Base-by-base conservation (phyloP, 2,329 filamentous ascomycete genomes). In the Ascochyta clinopodiicola region DNA sequence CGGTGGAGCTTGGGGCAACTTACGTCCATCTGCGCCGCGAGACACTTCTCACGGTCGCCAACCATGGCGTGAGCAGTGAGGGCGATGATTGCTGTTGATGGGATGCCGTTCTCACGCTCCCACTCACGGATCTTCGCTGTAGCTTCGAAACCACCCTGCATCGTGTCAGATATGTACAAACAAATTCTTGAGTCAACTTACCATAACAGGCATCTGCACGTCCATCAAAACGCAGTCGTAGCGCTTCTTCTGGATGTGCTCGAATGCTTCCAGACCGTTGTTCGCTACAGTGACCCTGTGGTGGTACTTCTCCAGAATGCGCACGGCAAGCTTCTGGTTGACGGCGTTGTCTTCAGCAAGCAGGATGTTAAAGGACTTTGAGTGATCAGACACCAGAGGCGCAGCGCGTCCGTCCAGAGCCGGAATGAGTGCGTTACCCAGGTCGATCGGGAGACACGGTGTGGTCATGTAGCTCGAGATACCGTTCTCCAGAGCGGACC, bases 401-500 rank as follows among this genome's bases (percentile, higher is more conserved):
- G 93, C 95, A 6, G 94, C 93, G 48, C 94, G 85, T 67, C 96
- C 96, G 78, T 98, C 95, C 22, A 99, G 82, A 3, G 95, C 95
- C 6, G 95, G 95, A 17, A 98, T 90, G 85, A 99, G 93, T 63
- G 93, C 94, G 70, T 98, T 98, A 57, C 92, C 93, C 55, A 99
- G 81, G 75, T 99, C 95, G 60, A 97, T 96, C 5, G 94, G 86
- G 69, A 94, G 85, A 78, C 95, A 98, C 8, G 95, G 95, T 15
- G 92, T 96, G 2, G 95, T 98, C 92, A 98, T 97, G 77, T 97
- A 98, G 45, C 93, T 97, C n/a, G 93, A 96, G 65, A 99, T 96
- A 60, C 95, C 94, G 61, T 98, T 84, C 74, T 98, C 95, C 56
- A 98, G 80, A 55, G 94, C 95, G 3, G 92, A 95, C 79, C 96